Conservation (phyloP, 345 rosid genomes). For the Eucalyptus coolabah region DNA sequence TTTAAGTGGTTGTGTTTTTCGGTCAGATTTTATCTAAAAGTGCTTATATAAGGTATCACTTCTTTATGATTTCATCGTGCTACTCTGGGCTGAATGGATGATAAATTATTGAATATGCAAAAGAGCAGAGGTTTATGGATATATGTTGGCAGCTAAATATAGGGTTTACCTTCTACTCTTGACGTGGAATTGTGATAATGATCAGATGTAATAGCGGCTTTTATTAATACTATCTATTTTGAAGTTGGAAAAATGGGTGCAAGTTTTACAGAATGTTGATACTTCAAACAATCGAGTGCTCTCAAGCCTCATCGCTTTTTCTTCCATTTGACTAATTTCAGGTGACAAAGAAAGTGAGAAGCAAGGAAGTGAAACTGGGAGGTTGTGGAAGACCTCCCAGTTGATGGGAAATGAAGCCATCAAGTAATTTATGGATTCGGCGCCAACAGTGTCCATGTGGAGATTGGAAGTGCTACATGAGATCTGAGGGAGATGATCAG, state of each 20-base stretch:
- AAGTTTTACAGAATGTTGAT: neutral
- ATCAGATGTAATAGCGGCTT: neutral
- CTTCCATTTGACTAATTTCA: neutral
- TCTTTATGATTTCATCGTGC: neutral
- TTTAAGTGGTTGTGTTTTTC: neutral
- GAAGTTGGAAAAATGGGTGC: neutral
- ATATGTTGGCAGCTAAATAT: neutral
- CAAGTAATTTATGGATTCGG: conserved; percentile 74
- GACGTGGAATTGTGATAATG: neutral
- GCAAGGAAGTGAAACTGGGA: neutral
- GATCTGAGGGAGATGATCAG: conserved; percentile 59
- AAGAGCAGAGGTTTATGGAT: neutral
- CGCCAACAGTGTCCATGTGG: conserved; percentile 93
- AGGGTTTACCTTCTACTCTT: neutral
- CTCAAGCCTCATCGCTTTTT: neutral
- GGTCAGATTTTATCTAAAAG: neutral
- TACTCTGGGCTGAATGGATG: neutral
- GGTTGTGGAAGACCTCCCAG: neutral
- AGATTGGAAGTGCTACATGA: conserved; percentile 84
- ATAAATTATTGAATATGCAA: neutral
- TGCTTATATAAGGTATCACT: neutral
- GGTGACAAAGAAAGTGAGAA: neutral
- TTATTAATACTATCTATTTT: neutral
- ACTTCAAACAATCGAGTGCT: neutral
- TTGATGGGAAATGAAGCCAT: conserved; percentile 40